Percentiles rank a stretch among this genome's conserved stretches.
Conservation (phyloP, 2,329 filamentous ascomycete species). For the Pseudogymnoascus sp. region DNA sequence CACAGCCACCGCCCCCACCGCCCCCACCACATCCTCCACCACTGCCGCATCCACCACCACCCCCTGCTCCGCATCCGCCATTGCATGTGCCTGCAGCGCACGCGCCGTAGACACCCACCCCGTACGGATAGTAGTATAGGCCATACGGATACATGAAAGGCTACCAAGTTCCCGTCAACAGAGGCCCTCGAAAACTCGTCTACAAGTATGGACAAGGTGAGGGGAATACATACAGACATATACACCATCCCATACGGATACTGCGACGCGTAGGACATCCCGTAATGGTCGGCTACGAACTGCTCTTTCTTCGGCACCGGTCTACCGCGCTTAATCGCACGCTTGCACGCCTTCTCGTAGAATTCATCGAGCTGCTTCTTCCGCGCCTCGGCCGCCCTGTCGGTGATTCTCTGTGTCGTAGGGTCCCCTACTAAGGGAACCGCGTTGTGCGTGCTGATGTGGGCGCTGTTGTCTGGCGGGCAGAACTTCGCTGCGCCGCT, state of each 20-base stretch:
- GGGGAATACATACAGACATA: background rate
- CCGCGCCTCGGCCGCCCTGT: constrained; percentile 22
- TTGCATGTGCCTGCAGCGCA: constrained; percentile 39
- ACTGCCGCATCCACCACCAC: constrained; percentile 37
- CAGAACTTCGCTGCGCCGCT: constrained; percentile 39
- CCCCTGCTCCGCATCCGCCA: constrained; percentile 32
- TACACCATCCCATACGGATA: constrained; percentile 16
- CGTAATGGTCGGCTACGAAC: constrained; percentile 40
- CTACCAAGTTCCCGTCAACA: too few relatives aligned
- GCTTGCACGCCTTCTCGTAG: constrained; percentile 46
- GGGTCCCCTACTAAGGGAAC: constrained; percentile 31
- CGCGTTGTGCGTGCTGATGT: constrained; percentile 67
- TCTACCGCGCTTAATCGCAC: constrained; percentile 42
- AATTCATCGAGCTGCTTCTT: constrained; percentile 41
- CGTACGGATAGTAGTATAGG: constrained; percentile 22
- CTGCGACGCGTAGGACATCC: background rate
- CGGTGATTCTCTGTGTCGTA: too few relatives aligned
- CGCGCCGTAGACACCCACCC: constrained; percentile 18
- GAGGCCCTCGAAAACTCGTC: too few relatives aligned
- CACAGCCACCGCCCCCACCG: constrained; percentile 8
- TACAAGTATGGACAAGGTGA: too few relatives aligned
- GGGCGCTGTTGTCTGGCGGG: constrained; percentile 50
- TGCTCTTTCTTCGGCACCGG: constrained; percentile 38
- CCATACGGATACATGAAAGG: constrained; percentile 16
- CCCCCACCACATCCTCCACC: constrained; percentile 28